A percentile compares a stretch with the other conserved stretches of the same genome.
These are phyloP conservation scores for Lodderomyces margitis DNA, from an alignment of 1,139 yeast species.

Conservation along the genomic window DNA sequence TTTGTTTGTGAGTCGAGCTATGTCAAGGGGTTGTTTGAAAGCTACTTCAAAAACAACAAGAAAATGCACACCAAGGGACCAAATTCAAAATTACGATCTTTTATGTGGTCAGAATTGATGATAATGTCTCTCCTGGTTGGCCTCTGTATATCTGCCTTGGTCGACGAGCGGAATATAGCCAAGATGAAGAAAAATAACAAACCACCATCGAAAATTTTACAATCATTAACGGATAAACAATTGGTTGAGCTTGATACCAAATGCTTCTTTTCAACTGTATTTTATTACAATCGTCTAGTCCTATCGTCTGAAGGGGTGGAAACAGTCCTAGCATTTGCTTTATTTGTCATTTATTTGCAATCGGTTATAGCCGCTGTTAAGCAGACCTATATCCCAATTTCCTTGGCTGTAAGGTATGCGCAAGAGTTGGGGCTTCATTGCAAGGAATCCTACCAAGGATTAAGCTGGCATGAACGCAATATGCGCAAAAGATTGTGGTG, in stretches of 20 bases:
- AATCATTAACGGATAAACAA: slow-evolving; percentile 14
- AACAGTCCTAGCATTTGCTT: slow-evolving; percentile 48
- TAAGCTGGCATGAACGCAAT: slow-evolving; percentile 36
- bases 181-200: slow-evolving; percentile 2
- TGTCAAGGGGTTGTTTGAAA: slow-evolving; percentile 8
- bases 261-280: slow-evolving; percentile 35
- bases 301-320: slow-evolving; percentile 49
- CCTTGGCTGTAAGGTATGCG: slow-evolving; percentile 57
- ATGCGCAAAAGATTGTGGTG: slow-evolving; percentile 52
- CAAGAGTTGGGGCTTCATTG: slow-evolving; percentile 66
- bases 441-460: slow-evolving; percentile 44
- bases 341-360: slow-evolving; percentile 46
- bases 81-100: slow-evolving; percentile 16
- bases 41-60: slow-evolving; percentile 5
- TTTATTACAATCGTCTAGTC: slow-evolving; percentile 46
- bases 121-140: slow-evolving; percentile 10
- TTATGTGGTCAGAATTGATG: slow-evolving; percentile 11
- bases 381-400: slow-evolving; percentile 41
- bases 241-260: slow-evolving; percentile 23
- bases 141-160: slow-evolving; percentile 8
- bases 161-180: slow-evolving; percentile 11
- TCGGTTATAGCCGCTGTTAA: slow-evolving; percentile 40
- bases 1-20: slow-evolving; percentile 10
- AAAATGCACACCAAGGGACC: slow-evolving; percentile 4
- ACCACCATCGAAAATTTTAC: slow-evolving; percentile 3